Evolutionary conservation across 257 asterid genomes (phyloP), one percentile per base, ranked within the genome.

Genomic region (Ocimum tenuiflorum): DNA sequence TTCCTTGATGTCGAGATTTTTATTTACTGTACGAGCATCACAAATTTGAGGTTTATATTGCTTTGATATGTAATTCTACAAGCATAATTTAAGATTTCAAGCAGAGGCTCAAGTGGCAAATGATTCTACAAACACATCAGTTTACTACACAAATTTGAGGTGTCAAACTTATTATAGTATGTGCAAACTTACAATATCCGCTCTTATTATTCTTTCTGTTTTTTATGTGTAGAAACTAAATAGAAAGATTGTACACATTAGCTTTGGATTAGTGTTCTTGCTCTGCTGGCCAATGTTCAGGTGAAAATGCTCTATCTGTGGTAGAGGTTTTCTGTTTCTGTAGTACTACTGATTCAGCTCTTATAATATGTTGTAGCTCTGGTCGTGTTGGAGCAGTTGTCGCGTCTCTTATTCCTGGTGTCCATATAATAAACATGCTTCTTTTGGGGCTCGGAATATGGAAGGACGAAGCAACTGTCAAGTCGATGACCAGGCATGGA

Each of bases 251-350:
- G 99, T 92, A 22, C 99, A 92, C 79, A 62, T 89, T 42, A 80
- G 87, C 65, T 41, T 89, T 74, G 99, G 99, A 72, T 75, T 83
- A 63, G 88, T 80, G 27, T 92, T 92, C 96, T 84, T 87, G 94
- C 91, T 87, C 56, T 92, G 96, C 86, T 92, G 97, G 99, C 99
- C 99, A 23, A 82, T 92, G 95, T 92, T 92, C 95, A 92, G 99
- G 99, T 92, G 78, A 56, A 22, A 57, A 27, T 42, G 10, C 8
- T 9, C 3, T 1, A 31, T 31, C 63, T 56, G 13, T 31, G 63
- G 48, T 65, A 4, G 15, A 42, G 41, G 6, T 23, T 48, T 65
- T 60, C 39, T 46, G 3, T 7, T 54, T 17, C n/a, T 12, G 60
- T 67, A n/a, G 43, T 54, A 49, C 17, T 35, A 18, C 18, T 72